Evolutionary conservation across 2,329 filamentous ascomycete genomes (phyloP).

Genomic region (Fusarium succisae): DNA sequence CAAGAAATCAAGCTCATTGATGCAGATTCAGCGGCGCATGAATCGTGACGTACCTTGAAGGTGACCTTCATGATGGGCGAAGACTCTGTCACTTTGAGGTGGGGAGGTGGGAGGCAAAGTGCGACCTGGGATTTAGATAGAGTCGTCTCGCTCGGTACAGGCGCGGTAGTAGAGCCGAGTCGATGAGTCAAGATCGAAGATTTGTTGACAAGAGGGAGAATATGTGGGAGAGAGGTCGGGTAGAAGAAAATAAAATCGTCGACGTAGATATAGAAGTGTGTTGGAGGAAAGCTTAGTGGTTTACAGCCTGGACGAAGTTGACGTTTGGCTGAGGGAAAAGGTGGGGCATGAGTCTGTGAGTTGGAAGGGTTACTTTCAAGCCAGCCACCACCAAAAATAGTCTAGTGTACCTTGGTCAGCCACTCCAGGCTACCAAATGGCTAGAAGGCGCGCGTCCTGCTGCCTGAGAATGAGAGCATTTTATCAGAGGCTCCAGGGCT

Average conservation of each 20-base stretch:
- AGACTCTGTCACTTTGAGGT: slow-evolving; percentile 47
- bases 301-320: slow-evolving; percentile 23
- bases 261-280: slow-evolving; percentile 15
- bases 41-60: slow-evolving; percentile 63
- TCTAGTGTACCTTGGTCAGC: slow-evolving; percentile 21
- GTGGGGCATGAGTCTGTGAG: slow-evolving; percentile 24
- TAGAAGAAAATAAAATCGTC: slow-evolving; percentile 4
- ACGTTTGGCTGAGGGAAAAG: slow-evolving; percentile 29
- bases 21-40: not conserved
- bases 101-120: slow-evolving; percentile 37
- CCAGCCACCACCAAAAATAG: slow-evolving; percentile 7
- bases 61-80: slow-evolving; percentile 73
- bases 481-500: not conserved
- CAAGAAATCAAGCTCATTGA: not conserved
- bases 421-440: slow-evolving; percentile 32
- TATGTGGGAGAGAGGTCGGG: slow-evolving; percentile 1
- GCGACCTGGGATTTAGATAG: slow-evolving; percentile 20
- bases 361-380: slow-evolving; percentile 11
- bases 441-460: slow-evolving; percentile 32
- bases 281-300: slow-evolving; percentile 27
- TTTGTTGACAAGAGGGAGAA: not conserved
- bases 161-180: slow-evolving; percentile 5
- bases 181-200: not conserved
- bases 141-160: slow-evolving; percentile 20
- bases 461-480: slow-evolving; percentile 12